A percentile compares a stretch with the other conserved stretches of the same genome.
phyloP scores from a whole-genome alignment of 768 basidiomycete genomes.

The Trametes elegans region DNA sequence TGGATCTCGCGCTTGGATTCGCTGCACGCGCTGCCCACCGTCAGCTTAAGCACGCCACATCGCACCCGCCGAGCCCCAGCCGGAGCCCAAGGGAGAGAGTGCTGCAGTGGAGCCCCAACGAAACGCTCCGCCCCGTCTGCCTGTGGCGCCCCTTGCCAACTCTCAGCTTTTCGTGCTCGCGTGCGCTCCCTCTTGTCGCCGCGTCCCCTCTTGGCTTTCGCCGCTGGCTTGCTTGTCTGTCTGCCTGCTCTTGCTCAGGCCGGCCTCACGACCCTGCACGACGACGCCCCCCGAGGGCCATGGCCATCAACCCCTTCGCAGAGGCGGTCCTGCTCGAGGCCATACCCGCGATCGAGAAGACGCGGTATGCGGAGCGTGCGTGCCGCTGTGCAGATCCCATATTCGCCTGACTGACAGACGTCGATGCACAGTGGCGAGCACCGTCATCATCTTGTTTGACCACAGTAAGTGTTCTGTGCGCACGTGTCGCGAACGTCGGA shows the following conservation, averaged over 20 bases:
- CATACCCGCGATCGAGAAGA: constrained; percentile 14
- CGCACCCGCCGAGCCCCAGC: too few relatives aligned
- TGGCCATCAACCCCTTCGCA: neutral
- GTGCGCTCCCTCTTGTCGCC: neutral
- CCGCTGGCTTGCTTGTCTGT: too few relatives aligned
- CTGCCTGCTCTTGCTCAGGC: neutral
- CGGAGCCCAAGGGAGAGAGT: too few relatives aligned
- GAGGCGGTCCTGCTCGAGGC: constrained; percentile 7
- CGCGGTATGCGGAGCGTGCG: constrained; percentile 24
- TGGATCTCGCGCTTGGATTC: too few relatives aligned
- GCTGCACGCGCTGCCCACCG: too few relatives aligned
- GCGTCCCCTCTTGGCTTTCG: too few relatives aligned
- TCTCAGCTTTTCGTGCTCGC: neutral
- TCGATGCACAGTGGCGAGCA: constrained; percentile 49
- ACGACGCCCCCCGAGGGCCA: constrained; percentile 3
- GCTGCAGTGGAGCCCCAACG: too few relatives aligned
- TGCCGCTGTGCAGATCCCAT: neutral
- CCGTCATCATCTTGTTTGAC: constrained; percentile 51
- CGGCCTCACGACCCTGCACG: neutral
- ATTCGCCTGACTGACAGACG: neutral
- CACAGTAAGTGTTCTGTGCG: constrained; percentile 42
- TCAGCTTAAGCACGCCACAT: too few relatives aligned
- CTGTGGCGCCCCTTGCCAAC: neutral
- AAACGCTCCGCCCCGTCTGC: neutral
- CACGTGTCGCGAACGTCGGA: neutral